These are phyloP conservation scores for Solanum lycopersicoides DNA, from an alignment of 257 asterid genomes.

Conservation along the genomic window DNA sequence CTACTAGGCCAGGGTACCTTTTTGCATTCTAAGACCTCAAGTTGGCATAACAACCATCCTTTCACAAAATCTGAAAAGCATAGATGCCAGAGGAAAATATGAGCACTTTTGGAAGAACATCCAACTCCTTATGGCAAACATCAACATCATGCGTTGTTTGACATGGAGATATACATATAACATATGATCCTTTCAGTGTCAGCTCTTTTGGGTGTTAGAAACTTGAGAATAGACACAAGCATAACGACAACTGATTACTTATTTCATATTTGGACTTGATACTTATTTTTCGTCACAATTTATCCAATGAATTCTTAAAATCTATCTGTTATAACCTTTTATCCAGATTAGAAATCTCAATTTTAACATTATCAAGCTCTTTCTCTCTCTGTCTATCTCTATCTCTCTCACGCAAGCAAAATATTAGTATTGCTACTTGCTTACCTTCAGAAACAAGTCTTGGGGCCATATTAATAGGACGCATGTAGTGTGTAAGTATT, in stretches of 20 bases:
- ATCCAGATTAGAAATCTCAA: neutral
- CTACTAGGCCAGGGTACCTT: slow-evolving; percentile 76
- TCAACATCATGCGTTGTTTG: neutral
- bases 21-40: slow-evolving; percentile 87
- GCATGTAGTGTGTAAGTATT: slow-evolving; percentile 81
- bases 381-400: neutral
- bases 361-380: neutral
- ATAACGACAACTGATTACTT: neutral
- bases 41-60: slow-evolving; percentile 82
- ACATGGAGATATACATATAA: neutral
- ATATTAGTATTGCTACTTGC: neutral
- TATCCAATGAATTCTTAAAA: neutral
- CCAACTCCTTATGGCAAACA: neutral
- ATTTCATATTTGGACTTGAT: neutral
- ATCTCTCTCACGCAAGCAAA: neutral
- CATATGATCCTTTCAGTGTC: neutral
- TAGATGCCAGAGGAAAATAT: neutral
- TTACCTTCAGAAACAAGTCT: slow-evolving; percentile 74
- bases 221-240: neutral
- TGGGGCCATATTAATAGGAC: slow-evolving; percentile 85
- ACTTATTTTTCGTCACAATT: neutral
- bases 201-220: neutral
- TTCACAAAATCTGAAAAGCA: slow-evolving; percentile 43
- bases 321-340: neutral
- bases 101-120: neutral